phyloP scores from a whole-genome alignment of 2,329 filamentous ascomycete genomes.

The Claviceps humidiphila region DNA sequence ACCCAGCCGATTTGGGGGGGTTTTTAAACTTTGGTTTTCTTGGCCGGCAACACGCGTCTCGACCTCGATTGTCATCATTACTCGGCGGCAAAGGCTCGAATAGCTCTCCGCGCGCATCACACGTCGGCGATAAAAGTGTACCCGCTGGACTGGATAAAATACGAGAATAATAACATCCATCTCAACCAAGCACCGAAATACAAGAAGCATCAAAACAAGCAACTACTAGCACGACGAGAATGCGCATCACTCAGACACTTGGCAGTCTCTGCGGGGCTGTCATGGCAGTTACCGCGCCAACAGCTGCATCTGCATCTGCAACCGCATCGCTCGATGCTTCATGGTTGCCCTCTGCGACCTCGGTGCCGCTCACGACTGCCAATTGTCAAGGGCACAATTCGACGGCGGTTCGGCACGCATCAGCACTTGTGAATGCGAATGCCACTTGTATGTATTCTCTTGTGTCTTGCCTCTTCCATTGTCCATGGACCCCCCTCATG shows the following conservation, averaged over 20 bases:
- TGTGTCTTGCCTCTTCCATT: not conserved
- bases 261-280: slow-evolving; percentile 7
- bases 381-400: not conserved
- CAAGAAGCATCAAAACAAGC: not conserved
- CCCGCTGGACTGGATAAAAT: too few species aligned
- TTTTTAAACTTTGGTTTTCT: too few species aligned
- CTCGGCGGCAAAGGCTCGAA: too few species aligned
- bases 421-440: not conserved
- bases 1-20: too few species aligned
- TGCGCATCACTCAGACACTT: slow-evolving; percentile 10
- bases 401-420: not conserved
- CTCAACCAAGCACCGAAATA: too few species aligned
- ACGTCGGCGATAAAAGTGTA: too few species aligned
- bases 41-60: too few species aligned
- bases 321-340: slow-evolving; percentile 1
- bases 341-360: not conserved
- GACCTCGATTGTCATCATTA: too few species aligned
- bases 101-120: too few species aligned
- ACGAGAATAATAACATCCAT: too few species aligned
- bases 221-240: not conserved
- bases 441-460: slow-evolving; percentile 2
- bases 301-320: slow-evolving; percentile 4
- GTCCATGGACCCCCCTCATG: not conserved
- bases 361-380: not conserved
- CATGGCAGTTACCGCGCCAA: slow-evolving; percentile 4